Conservation (phyloP, 2,329 filamentous ascomycete species). For the Gyromitra esculenta region DNA sequence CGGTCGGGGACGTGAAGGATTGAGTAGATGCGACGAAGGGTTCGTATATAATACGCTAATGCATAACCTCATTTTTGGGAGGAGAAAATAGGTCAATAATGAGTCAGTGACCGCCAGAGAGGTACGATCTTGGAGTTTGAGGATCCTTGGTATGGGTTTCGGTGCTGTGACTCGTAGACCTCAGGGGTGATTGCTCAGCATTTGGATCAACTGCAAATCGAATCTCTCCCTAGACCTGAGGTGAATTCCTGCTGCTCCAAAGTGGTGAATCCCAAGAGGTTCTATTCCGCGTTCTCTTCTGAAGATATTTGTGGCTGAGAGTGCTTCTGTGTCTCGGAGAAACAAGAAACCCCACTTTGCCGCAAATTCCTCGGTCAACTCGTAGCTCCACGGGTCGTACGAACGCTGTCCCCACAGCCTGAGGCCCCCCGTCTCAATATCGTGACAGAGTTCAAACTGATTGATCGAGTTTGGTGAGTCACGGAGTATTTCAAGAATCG, state of each 20-base stretch:
- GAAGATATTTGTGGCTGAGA: conserved; percentile 39
- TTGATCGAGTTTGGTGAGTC: conserved; percentile 33
- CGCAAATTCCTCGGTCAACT: conserved; percentile 45
- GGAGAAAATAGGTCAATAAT: not conserved
- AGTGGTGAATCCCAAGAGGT: conserved; percentile 25
- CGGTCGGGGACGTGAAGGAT: not conserved
- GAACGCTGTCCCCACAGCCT: conserved; percentile 44
- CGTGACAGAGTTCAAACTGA: conserved; percentile 41
- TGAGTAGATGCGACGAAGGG: not conserved
- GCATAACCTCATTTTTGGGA: not conserved
- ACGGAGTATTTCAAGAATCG: conserved; percentile 35
- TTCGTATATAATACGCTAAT: not conserved
- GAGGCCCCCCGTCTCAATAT: conserved; percentile 39
- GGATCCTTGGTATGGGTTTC: not conserved
- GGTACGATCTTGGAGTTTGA: not conserved
- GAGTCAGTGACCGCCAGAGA: not conserved
- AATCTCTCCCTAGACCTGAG: not conserved
- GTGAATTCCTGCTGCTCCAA: conserved; percentile 11
- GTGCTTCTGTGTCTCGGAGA: conserved; percentile 25
- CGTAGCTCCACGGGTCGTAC: conserved; percentile 44
- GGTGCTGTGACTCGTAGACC: not conserved
- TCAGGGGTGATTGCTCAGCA: not conserved
- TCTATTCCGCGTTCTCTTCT: conserved; percentile 31
- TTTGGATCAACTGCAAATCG: conserved; percentile 3
- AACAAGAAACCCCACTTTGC: conserved; percentile 48